These are phyloP conservation scores for Fusarium buharicum DNA, from an alignment of 2,329 filamentous ascomycete species.

Conservation along the genomic window DNA sequence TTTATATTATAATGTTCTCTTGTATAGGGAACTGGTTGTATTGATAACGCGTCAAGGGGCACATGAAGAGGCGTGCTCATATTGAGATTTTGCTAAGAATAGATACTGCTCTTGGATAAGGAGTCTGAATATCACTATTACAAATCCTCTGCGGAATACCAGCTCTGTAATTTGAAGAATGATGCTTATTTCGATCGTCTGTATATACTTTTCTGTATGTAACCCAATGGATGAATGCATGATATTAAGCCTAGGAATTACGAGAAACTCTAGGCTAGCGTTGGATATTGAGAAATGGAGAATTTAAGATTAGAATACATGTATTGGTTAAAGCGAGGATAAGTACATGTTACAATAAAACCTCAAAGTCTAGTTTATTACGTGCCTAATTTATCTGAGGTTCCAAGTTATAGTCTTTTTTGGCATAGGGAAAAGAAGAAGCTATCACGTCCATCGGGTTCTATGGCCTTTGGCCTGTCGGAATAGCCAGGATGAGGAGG, in stretches of 20 bases:
- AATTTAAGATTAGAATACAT: too few relatives aligned
- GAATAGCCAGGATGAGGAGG: constrained; percentile 21
- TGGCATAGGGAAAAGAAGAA: too few relatives aligned
- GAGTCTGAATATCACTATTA: background rate
- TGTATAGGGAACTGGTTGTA: constrained; percentile 15
- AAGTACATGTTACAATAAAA: too few relatives aligned
- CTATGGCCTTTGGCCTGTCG: background rate
- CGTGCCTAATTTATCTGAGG: too few relatives aligned
- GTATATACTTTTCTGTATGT: constrained; percentile 5
- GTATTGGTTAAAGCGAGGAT: too few relatives aligned
- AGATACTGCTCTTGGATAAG: constrained; percentile 10
- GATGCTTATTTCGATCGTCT: constrained; percentile 14
- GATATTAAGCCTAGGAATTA: background rate
- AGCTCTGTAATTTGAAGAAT: constrained; percentile 11
- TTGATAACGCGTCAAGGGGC: background rate
- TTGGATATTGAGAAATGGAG: too few relatives aligned
- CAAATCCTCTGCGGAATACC: background rate
- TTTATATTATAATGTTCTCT: constrained; percentile 16
- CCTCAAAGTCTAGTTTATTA: too few relatives aligned
- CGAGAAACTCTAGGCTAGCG: too few relatives aligned
- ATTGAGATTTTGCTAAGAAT: background rate
- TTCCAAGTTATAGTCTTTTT: too few relatives aligned
- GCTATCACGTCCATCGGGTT: background rate
- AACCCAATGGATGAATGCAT: constrained; percentile 5
- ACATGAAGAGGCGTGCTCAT: background rate